phyloP scores from a whole-genome alignment of 352 stramenopile species.

The Blastocystis sp. region DNA sequence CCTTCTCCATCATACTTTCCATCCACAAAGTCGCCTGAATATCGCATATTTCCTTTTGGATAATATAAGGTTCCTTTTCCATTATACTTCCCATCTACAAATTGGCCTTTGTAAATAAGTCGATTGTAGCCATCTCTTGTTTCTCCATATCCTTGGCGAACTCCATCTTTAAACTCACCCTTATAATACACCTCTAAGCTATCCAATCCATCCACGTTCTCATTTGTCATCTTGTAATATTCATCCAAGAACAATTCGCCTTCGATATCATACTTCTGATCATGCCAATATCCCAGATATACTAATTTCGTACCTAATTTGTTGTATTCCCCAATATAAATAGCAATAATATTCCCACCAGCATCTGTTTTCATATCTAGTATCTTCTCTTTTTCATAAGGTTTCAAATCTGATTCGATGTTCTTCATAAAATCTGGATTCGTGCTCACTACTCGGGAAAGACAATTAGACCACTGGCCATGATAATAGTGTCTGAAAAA shows the following conservation, averaged over 20 bases:
- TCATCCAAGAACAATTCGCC: neutral
- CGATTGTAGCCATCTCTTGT: neutral
- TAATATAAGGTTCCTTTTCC: neutral
- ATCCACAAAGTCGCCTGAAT: neutral
- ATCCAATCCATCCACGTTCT: neutral
- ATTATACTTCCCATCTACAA: neutral
- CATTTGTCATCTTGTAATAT: neutral
- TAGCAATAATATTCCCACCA: neutral
- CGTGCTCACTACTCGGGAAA: neutral
- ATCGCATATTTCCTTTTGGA: neutral
- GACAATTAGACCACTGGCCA: neutral
- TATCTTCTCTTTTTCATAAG: constrained; percentile 8
- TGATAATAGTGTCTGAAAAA: constrained; percentile 47
- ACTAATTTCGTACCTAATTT: neutral
- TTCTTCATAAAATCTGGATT: neutral
- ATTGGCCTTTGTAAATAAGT: neutral
- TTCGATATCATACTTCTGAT: neutral
- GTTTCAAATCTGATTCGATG: neutral
- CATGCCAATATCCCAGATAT: neutral
- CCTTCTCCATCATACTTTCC: neutral
- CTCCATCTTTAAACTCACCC: neutral
- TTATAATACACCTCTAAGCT: neutral
- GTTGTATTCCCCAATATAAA: neutral
- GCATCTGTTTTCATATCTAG: neutral
- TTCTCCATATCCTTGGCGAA: neutral